Conservation (phyloP, 2,329 filamentous ascomycete species). For the Colletotrichum liriopes region DNA sequence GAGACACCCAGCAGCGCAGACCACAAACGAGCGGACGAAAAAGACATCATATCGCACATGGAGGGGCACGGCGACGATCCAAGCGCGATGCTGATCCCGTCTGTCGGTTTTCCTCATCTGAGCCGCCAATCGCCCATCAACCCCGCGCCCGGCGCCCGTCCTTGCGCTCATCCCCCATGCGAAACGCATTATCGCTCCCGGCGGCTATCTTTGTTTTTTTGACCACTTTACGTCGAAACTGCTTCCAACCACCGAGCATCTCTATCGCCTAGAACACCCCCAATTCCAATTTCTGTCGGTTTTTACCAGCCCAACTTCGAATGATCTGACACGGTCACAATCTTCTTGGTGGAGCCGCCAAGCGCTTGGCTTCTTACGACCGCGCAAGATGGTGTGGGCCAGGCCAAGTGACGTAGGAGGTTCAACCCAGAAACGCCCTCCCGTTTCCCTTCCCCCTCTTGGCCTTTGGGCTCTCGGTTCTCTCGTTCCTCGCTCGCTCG, state of each 20-base stretch:
- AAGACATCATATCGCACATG: neutral
- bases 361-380: conserved; percentile 39
- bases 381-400: conserved; percentile 40
- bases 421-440: conserved; percentile 25
- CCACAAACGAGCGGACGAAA: conserved; percentile 14
- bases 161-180: conserved; percentile 5
- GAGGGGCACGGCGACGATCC: conserved; percentile 34
- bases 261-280: neutral
- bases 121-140: conserved; percentile 21
- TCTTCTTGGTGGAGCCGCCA: conserved; percentile 35
- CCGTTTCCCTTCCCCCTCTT: conserved; percentile 6
- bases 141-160: conserved; percentile 11
- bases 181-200: conserved; percentile 23
- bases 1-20: conserved; percentile 14
- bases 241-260: neutral
- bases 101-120: conserved; percentile 34
- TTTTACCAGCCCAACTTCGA: conserved; percentile 11
- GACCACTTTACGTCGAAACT: neutral
- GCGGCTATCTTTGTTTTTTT: conserved; percentile 17
- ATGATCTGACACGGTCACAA: conserved; percentile 37
- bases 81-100: conserved; percentile 38
- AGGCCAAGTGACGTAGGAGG: conserved; percentile 41
- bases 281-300: neutral
- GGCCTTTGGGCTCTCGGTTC: neutral
- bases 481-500: conserved; percentile 9